Evolutionary conservation across 306 rosid species (phyloP), one percentile per base, ranked within the genome.

Genomic region (Gleditsia sinensis): DNA sequence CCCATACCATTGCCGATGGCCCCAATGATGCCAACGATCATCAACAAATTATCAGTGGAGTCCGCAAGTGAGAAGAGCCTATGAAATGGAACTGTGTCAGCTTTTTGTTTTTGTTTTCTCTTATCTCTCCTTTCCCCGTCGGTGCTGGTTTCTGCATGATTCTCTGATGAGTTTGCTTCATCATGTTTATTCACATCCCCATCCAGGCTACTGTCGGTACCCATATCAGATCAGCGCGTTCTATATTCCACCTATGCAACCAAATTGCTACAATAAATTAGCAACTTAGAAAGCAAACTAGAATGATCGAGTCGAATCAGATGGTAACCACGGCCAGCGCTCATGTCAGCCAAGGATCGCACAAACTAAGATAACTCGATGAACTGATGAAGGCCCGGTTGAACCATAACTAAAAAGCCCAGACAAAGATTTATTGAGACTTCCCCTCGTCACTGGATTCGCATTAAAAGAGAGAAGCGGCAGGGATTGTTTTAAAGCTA

Each of bases 31-130:
- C 87, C 87, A 34, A 79, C 45, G 33, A 58, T 69, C 87, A 83
- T 83, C 62, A 83, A 67, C 24, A 67, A 3, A 48, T 54, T 55
- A 68, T 91, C 97, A 63, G 75, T 57, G 42, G 82, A 76, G 57
- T 91, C 94, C 40, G 97, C 92, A 70, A 89, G 89, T 25, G 86
- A 62, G 90, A 91, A 91, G 40, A 91, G 84, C 82, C 58, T 87
- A 45, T 46, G 36, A 75, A 83, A 91, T 13, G 94, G 83, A 60
- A 91, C 72, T 4, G 75, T 64, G 24, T 83, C 83, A 4, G 12
- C 33, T 74, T 72, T 83, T 54, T 78, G 85, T 21, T 79, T 75
- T 17, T 23, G 76, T 25, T 67, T 64, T 13, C 69, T 75, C 66
- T 80, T 63, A 10, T 75, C 82, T 30, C 20, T 7, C 59, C 32